phyloP scores from a whole-genome alignment of 495 filamentous ascomycete genomes.

The Neurospora pannonica region DNA sequence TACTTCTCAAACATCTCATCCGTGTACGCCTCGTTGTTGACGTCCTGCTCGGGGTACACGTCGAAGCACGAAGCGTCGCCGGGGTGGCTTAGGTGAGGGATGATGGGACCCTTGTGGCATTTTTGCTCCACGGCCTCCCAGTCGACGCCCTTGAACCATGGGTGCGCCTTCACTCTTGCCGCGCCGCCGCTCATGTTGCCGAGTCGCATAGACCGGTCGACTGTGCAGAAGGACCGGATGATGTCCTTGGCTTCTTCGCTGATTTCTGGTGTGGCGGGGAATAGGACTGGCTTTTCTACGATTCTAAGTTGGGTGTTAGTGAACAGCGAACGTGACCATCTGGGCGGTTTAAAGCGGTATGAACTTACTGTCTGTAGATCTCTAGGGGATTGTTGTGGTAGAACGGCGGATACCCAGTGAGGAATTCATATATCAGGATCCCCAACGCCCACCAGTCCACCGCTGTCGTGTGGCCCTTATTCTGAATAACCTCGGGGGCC shows the following conservation, averaged over 20 bases:
- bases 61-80: conserved; percentile 90
- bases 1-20: conserved; percentile 64
- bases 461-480: conserved; percentile 86
- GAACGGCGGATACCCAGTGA: conserved; percentile 93
- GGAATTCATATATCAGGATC: conserved; percentile 91
- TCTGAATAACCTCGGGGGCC: conserved; percentile 92
- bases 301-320: conserved; percentile 41
- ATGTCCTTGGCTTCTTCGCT: conserved; percentile 71
- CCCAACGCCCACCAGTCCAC: conserved; percentile 99
- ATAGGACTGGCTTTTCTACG: conserved; percentile 62
- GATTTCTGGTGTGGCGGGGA: conserved; percentile 54
- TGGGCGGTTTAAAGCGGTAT: conserved; percentile 1
- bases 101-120: conserved; percentile 68
- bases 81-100: conserved; percentile 68
- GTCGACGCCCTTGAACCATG: conserved; percentile 74
- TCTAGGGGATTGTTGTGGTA: conserved; percentile 95
- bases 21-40: conserved; percentile 52
- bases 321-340: neutral
- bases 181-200: conserved; percentile 83
- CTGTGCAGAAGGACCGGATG: conserved; percentile 76
- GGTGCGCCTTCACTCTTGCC: conserved; percentile 70
- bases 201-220: conserved; percentile 75
- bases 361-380: conserved; percentile 75
- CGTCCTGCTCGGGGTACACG: conserved; percentile 59
- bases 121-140: conserved; percentile 77